Percentiles rank a stretch among this genome's conserved stretches.
These are phyloP conservation scores for Xylaria sp. DNA, from an alignment of 495 filamentous ascomycete genomes.

Conservation along the genomic window DNA sequence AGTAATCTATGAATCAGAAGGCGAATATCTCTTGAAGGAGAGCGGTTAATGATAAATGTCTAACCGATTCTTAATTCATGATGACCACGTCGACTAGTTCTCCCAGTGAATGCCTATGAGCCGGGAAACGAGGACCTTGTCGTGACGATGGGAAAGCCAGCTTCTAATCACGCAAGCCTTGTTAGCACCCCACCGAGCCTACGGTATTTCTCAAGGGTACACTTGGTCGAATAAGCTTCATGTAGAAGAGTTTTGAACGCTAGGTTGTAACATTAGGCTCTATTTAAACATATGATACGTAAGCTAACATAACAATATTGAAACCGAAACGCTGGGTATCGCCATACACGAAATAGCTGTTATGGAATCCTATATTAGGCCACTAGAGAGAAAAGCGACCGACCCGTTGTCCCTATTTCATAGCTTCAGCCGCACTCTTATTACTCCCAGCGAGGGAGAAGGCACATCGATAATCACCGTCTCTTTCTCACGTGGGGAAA, in stretches of 20 bases:
- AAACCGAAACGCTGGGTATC: constrained; percentile 19
- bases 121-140: background rate
- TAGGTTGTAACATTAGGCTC: constrained; percentile 1
- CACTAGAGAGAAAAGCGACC: background rate
- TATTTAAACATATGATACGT: constrained; percentile 15
- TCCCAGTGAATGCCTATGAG: background rate
- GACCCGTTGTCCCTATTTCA: background rate
- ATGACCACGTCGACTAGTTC: background rate
- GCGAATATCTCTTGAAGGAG: background rate
- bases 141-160: background rate
- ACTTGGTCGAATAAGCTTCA: background rate
- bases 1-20: background rate
- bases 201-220: too few species aligned
- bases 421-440: background rate
- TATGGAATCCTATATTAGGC: background rate
- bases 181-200: background rate
- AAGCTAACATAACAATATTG: background rate
- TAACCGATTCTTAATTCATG: background rate
- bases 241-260: background rate
- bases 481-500: background rate
- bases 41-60: background rate
- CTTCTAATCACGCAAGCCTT: background rate
- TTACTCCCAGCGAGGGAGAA: background rate
- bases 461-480: background rate
- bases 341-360: background rate